Evolutionary conservation across 2,329 filamentous ascomycete species (phyloP).

Genomic region (Aspergillus fijiensis): DNA sequence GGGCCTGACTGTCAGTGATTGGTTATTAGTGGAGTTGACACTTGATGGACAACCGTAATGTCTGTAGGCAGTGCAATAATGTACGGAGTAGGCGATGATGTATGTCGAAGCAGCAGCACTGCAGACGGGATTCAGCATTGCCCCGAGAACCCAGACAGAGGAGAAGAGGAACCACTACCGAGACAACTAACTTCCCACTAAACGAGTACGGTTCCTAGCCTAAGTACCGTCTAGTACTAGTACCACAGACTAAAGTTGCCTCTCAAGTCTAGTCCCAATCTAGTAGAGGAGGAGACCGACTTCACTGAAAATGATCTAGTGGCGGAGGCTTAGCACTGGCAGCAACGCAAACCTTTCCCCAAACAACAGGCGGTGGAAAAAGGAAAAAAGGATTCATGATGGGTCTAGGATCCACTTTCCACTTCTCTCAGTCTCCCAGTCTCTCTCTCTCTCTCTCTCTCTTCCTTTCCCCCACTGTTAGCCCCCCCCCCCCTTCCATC

Average conservation of each 20-base stretch:
- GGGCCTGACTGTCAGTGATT: too few species aligned
- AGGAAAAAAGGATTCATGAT: too few species aligned
- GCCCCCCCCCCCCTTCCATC: background rate
- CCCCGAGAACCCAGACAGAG: background rate
- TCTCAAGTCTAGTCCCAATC: background rate
- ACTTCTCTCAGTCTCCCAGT: background rate
- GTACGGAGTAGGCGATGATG: too few species aligned
- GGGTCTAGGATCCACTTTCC: background rate
- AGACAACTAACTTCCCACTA: background rate
- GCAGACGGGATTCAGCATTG: too few species aligned
- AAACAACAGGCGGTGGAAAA: background rate
- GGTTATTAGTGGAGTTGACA: too few species aligned
- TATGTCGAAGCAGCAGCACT: background rate
- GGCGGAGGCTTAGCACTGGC: conserved; percentile 23
- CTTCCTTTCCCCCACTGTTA: background rate
- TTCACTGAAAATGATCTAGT: conserved; percentile 1
- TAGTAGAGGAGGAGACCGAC: background rate
- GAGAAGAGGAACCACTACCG: too few species aligned
- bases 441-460: too few species aligned
- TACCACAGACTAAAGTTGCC: background rate
- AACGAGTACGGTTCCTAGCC: background rate
- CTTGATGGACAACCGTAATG: background rate
- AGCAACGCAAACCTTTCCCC: conserved; percentile 11
- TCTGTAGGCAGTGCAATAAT: background rate
- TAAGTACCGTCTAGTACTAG: background rate